These are phyloP conservation scores for Tolypocladium nubicola DNA, from an alignment of 2,329 filamentous ascomycete genomes.

Conservation along the genomic window DNA sequence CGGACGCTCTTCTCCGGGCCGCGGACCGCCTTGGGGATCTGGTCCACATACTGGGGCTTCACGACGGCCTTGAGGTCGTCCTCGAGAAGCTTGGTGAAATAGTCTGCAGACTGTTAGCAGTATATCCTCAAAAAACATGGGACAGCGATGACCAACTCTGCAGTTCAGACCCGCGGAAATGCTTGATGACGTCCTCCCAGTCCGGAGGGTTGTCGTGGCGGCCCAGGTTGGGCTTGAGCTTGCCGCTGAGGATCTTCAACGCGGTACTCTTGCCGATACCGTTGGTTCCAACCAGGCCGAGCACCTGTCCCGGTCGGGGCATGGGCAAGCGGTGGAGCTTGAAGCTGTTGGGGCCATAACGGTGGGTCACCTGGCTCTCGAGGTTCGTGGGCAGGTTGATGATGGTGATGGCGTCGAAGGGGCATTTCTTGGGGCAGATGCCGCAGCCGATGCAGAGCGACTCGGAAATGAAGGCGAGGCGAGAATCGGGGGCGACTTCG, in stretches of 20 bases:
- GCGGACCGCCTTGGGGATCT: conserved; percentile 88
- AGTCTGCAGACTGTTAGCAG: conserved; percentile 42
- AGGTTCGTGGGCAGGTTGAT: conserved; percentile 99
- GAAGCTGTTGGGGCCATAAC: conserved; percentile 99
- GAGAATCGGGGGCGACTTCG: conserved; percentile 78
- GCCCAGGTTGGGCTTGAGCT: conserved; percentile 95
- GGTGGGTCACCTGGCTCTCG: conserved; percentile 94
- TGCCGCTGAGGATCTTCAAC: conserved; percentile 95
- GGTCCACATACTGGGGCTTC: conserved; percentile 98
- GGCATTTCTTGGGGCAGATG: conserved; percentile 99
- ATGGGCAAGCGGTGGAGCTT: conserved; percentile 96
- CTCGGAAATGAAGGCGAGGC: conserved; percentile 97
- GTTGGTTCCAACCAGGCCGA: conserved; percentile 96
- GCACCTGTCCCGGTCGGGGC: conserved; percentile 87
- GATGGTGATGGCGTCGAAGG: conserved; percentile 97
- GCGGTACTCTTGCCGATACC: conserved; percentile 99
- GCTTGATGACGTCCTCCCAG: conserved; percentile 98
- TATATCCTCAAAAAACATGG: background rate
- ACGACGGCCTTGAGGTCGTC: conserved; percentile 96
- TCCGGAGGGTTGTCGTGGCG: conserved; percentile 93
- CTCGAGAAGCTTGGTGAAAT: conserved; percentile 96
- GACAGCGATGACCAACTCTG: conserved; percentile 58
- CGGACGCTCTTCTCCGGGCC: conserved; percentile 71
- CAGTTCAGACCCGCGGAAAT: conserved; percentile 94
- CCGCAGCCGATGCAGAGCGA: conserved; percentile 93